Conservation (phyloP, 129 eudicot genomes). For the carrot (Daucus carota) region DH1_v3.0 NC_030388.2:17564001-17564500, state of each 20-base stretch:
- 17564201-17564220: background rate
- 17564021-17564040: slow-evolving; percentile 20
- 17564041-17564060: slow-evolving; percentile 17
- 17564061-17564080: slow-evolving; percentile 18
- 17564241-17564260: background rate
- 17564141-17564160: slow-evolving; percentile 19
- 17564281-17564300: background rate
- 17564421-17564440: slow-evolving; percentile 16
- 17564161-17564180: slow-evolving; percentile 20
- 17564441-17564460: slow-evolving; percentile 13
- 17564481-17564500: slow-evolving; percentile 19
- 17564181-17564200: too few species aligned
- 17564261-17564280: background rate
- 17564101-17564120: slow-evolving; percentile 26
- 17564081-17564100: slow-evolving; percentile 19
- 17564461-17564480: slow-evolving; percentile 23
- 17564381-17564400: background rate
- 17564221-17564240: background rate
- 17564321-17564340: background rate
- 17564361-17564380: background rate
- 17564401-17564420: background rate
- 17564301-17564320: background rate
- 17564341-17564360: background rate
- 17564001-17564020: slow-evolving; percentile 26
- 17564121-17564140: slow-evolving; percentile 24